These are phyloP conservation scores for Monoraphidium neglectum DNA, from an alignment of 139 green algal genomes.

Conservation along the genomic window DNA sequence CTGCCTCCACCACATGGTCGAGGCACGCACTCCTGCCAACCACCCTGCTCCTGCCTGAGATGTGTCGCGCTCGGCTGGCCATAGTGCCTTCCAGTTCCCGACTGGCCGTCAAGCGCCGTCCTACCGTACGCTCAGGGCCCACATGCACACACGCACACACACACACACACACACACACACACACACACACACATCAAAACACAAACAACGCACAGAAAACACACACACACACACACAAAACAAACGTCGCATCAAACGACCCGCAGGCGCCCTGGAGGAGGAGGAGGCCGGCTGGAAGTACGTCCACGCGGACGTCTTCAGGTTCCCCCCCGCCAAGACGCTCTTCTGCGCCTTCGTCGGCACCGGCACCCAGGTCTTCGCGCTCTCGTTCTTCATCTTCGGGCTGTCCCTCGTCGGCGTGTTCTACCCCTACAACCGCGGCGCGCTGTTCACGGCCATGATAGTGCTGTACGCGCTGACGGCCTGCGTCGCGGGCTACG, in stretches of 20 bases:
- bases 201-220: too few relatives aligned
- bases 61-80: too few relatives aligned
- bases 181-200: neutral
- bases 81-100: neutral
- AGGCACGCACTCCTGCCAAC: too few relatives aligned
- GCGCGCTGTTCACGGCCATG: slow-evolving; percentile 92
- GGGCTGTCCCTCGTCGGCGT: slow-evolving; percentile 88
- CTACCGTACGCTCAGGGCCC: too few relatives aligned
- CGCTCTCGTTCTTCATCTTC: slow-evolving; percentile 85
- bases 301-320: slow-evolving; percentile 98
- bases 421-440: slow-evolving; percentile 74
- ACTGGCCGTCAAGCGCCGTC: neutral
- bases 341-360: slow-evolving; percentile 72
- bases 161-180: neutral
- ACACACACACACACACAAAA: too few relatives aligned
- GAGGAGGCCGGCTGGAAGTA: slow-evolving; percentile 99
- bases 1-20: too few relatives aligned
- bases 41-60: too few relatives aligned
- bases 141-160: neutral
- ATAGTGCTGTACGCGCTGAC: slow-evolving; percentile 95
- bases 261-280: too few relatives aligned
- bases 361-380: slow-evolving; percentile 84
- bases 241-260: too few relatives aligned
- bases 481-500: slow-evolving; percentile 76
- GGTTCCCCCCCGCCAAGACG: slow-evolving; percentile 73